Percentiles rank a stretch among this genome's conserved stretches.
These are phyloP conservation scores for Penicillium sp. DNA, from an alignment of 2,329 filamentous ascomycete species.

Conservation along the genomic window DNA sequence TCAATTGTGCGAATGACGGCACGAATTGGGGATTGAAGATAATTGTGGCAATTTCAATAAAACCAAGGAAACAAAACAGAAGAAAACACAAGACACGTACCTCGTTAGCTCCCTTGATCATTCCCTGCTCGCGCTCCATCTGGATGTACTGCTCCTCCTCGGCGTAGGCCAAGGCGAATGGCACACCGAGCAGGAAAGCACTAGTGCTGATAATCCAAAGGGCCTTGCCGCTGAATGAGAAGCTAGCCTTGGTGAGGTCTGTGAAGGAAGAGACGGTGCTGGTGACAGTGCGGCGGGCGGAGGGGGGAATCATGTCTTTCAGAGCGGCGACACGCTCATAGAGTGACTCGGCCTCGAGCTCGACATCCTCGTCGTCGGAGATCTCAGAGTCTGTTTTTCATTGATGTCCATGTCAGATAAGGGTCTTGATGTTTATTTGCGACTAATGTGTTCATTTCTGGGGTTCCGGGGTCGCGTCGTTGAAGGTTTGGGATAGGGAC, in stretches of 20 bases:
- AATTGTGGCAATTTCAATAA: background rate
- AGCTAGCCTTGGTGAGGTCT: conserved; percentile 47
- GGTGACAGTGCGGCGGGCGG: conserved; percentile 67
- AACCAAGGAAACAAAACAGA: background rate
- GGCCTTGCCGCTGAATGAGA: conserved; percentile 74
- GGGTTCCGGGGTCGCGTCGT: conserved; percentile 9
- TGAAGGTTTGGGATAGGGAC: background rate
- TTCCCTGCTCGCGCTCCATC: conserved; percentile 96
- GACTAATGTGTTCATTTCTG: conserved; percentile 5
- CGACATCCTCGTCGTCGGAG: conserved; percentile 73
- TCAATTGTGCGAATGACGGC: background rate
- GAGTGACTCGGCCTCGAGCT: conserved; percentile 58
- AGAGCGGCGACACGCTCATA: conserved; percentile 70
- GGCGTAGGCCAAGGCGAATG: conserved; percentile 86
- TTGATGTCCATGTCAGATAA: conserved; percentile 18
- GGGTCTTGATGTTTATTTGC: conserved; percentile 11
- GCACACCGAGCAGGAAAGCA: conserved; percentile 84
- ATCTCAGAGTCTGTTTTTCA: conserved; percentile 69
- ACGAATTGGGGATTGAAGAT: background rate
- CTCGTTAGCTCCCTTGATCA: conserved; percentile 89
- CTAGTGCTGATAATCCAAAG: conserved; percentile 90
- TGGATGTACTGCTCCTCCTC: conserved; percentile 97
- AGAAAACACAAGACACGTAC: conserved; percentile 44
- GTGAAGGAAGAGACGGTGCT: conserved; percentile 54
- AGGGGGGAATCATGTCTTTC: conserved; percentile 73